A percentile compares a stretch with the other conserved stretches of the same genome.
phyloP scores from a whole-genome alignment of 2,329 filamentous ascomycete genomes.

The Exophiala bonariae region DNA sequence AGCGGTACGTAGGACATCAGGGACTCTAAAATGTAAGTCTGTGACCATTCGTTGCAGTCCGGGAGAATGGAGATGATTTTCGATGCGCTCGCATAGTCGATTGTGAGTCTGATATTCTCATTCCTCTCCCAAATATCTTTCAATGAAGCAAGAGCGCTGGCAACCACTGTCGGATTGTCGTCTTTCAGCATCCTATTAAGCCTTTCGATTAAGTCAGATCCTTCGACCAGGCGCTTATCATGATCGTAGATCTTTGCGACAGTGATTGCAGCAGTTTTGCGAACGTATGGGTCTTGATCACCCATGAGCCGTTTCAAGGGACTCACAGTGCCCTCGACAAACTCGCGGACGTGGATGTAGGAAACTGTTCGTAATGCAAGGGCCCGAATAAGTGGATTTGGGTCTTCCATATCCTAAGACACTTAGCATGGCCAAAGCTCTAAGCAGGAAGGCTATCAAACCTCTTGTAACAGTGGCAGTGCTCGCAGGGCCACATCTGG shows the following conservation, averaged over 20 bases:
- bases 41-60: conserved; percentile 95
- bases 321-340: conserved; percentile 84
- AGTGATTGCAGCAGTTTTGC: conserved; percentile 94
- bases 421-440: conserved; percentile 7
- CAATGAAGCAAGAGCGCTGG: conserved; percentile 83
- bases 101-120: conserved; percentile 95
- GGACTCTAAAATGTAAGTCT: conserved; percentile 96
- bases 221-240: conserved; percentile 84
- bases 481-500: conserved; percentile 93
- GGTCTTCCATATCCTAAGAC: conserved; percentile 82
- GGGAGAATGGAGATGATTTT: conserved; percentile 97
- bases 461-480: conserved; percentile 79
- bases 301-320: conserved; percentile 80
- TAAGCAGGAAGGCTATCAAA: conserved; percentile 40
- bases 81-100: conserved; percentile 95
- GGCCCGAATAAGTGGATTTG: conserved; percentile 87
- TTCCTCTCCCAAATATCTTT: conserved; percentile 99
- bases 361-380: conserved; percentile 93
- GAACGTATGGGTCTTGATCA: conserved; percentile 91
- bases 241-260: conserved; percentile 98
- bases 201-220: conserved; percentile 85
- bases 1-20: conserved; percentile 97
- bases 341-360: conserved; percentile 94
- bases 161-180: conserved; percentile 96
- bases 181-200: conserved; percentile 88